Conservation (phyloP, 2,329 filamentous ascomycete species). For the Colletotrichum eleusines region DNA sequence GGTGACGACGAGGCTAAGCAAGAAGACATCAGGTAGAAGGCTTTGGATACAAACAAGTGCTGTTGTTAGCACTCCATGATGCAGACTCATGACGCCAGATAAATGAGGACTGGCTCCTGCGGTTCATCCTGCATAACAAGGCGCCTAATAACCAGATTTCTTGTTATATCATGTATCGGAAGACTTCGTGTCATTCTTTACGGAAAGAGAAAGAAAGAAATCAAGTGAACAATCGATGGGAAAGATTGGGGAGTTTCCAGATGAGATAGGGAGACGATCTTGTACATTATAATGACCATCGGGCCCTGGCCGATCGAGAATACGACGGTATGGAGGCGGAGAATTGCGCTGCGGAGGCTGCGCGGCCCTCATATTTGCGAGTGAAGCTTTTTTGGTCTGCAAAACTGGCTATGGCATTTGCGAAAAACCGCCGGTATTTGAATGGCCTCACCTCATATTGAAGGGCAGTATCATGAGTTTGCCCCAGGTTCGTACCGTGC, state of each 20-base stretch:
- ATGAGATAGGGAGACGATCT: not conserved
- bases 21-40: not conserved
- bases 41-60: not conserved
- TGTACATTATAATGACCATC: not conserved
- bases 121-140: not conserved
- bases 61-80: not conserved
- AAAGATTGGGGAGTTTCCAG: not conserved
- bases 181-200: not conserved
- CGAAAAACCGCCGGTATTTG: not conserved
- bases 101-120: not conserved
- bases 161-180: not conserved
- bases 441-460: not conserved
- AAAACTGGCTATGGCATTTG: not conserved
- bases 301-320: not conserved
- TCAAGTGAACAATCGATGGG: not conserved
- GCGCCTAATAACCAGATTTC: not conserved
- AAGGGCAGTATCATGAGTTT: constrained; percentile 24
- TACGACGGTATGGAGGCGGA: not conserved
- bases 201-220: not conserved
- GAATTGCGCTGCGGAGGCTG: not conserved
- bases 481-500: constrained; percentile 28
- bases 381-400: not conserved
- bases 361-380: not conserved
- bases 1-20: not conserved
- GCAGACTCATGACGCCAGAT: not conserved